Evolutionary conservation across 2,329 filamentous ascomycete genomes (phyloP), one percentile per base, ranked within the genome.

Genomic region (Aspergillus neoniger): DNA sequence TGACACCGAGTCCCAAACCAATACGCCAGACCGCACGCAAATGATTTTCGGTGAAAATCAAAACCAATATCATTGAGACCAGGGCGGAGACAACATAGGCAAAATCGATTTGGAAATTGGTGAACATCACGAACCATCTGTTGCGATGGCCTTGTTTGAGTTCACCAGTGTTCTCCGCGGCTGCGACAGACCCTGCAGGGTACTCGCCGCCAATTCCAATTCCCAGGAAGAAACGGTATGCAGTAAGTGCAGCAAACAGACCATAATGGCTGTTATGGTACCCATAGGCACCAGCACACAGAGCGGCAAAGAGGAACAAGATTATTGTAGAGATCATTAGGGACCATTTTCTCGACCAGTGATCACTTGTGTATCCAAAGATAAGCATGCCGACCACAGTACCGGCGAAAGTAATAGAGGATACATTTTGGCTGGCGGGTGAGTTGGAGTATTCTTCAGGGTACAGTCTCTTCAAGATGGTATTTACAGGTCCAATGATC

Each of bases 91-190:
- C 81, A 1, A 96, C 90, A 65, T 96, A 96, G 0, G 91, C 92
- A 56, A 87, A 85, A 72, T 96, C 91, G 62, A 96, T 96, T 81
- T 92, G 90, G 23, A 90, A 86, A 76, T 96, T 96, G 50, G 91
- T 96, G 75, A 95, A 96, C 65, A 96, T 82, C 68, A 94, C 91
- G 72, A 93, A 97, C 91, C 92, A 96, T 41, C 90, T 83, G 72
- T 97, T 94, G n/a, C 93, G 83, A 15, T 89, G 89, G 10, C 93
- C 93, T 15, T 79, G 76, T 74, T 92, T 91, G 61, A 97, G 81
- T 72, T 96, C 91, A 21, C 91, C 91, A 0, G 89, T 93, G 4
- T 89, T 89, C 76, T 97, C 93, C 2, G 92, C 91, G 56, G 87
- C 90, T 2, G 89, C 91, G 0, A 97, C 93, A 61, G 87, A 91